Base-by-base conservation (phyloP, 345 rosid species). In the Syzygium aromaticum region DNA sequence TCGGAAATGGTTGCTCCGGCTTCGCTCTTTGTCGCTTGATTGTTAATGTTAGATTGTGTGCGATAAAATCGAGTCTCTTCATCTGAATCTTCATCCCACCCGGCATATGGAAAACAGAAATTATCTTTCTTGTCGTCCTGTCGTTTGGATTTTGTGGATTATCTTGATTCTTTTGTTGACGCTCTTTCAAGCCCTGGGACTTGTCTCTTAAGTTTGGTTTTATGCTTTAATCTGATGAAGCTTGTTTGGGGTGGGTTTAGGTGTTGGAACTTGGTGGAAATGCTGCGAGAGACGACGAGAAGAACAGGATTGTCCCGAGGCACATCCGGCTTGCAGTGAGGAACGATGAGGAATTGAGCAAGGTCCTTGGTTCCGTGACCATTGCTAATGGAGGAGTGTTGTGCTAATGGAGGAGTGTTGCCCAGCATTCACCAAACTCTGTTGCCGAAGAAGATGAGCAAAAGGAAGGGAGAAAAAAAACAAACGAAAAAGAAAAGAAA, bases 311-410 rank as follows among this genome's bases (percentile, higher is more conserved):
- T 3, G 95, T 92, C 23, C 96, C 94, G 1, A 90, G 96, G 88
- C 98, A 94, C 87, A 94, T 95, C 38, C 96, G 93, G 83, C 91
- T 94, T 9, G 96, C 96, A 3, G 95, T 94, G 89, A 93, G 98
- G 90, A 94, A 94, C 11, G 95, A 95, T 38, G 96, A 94, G 84
- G 98, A 94, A 78, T 85, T 94, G 53, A 93, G 96, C 88, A 92
- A 95, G 90, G 94, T 94, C 17, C 54, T 95, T 30, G 98, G 1
- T 1, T 86, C 94, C 0, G 96, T 95, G 3, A 93, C 94, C 7
- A 93, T 95, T 52, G 96, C 96, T 2, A 40, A 40, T 40, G 43
- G 96, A 25, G 98, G 98, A 51, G 96, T 91, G 4, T 87, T 95
- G 87, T 52, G 96, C 96, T 2, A 40, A 40, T 40, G 43, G 96